Conservation (phyloP, 1,284 basidiomycete species). For the Gomphus sp. region DNA sequence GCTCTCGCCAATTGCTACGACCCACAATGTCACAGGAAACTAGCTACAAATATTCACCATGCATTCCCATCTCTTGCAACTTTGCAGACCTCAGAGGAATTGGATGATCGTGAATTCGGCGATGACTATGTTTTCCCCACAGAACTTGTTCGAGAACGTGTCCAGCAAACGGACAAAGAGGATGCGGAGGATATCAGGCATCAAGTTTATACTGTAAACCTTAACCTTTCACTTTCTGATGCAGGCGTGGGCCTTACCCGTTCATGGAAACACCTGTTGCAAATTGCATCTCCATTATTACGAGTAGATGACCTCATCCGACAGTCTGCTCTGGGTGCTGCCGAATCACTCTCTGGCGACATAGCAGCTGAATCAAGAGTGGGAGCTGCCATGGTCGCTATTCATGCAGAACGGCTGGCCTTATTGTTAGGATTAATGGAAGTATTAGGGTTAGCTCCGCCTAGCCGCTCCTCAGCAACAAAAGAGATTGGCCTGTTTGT, state of each 20-base stretch:
- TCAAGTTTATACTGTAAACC: slow-evolving; percentile 59
- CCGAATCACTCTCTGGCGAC: slow-evolving; percentile 53
- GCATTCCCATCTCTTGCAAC: slow-evolving; percentile 51
- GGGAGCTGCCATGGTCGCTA: slow-evolving; percentile 79
- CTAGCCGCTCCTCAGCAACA: slow-evolving; percentile 29
- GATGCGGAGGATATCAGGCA: slow-evolving; percentile 39
- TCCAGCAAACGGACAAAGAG: slow-evolving; percentile 36
- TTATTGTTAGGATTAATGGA: slow-evolving; percentile 73
- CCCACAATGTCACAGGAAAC: slow-evolving; percentile 54
- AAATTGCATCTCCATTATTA: slow-evolving; percentile 54
- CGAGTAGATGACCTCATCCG: slow-evolving; percentile 48
- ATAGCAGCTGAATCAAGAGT: slow-evolving; percentile 63
- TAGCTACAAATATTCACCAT: slow-evolving; percentile 34
- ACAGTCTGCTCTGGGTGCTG: slow-evolving; percentile 48
- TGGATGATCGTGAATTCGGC: slow-evolving; percentile 70
- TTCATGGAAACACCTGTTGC: slow-evolving; percentile 71
- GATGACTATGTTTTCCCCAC: slow-evolving; percentile 63
- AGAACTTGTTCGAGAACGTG: slow-evolving; percentile 27
- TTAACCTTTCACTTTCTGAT: slow-evolving; percentile 80
- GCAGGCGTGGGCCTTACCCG: slow-evolving; percentile 67
- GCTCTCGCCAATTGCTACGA: slow-evolving; percentile 62
- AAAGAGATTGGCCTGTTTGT: slow-evolving; percentile 53
- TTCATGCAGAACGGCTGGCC: slow-evolving; percentile 70
- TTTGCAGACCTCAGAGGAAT: slow-evolving; percentile 52
- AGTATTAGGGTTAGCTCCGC: slow-evolving; percentile 57